These are phyloP conservation scores for Lichtheimia ramosa DNA, from an alignment of 371 early-diverging fungal species.

Conservation along the genomic window DNA sequence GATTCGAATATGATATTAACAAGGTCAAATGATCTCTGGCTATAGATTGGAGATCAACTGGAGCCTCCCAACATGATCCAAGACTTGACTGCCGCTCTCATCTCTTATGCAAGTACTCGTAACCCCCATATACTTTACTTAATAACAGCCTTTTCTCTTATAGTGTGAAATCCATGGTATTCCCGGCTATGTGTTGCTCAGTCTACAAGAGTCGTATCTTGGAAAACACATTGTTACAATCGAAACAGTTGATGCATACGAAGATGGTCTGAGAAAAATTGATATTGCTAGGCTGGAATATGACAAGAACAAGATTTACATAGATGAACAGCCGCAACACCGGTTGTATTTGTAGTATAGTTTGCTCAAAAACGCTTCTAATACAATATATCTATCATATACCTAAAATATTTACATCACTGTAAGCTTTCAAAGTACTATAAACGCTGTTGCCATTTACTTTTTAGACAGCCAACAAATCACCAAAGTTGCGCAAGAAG, in stretches of 20 bases:
- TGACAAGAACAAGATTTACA: constrained; percentile 16
- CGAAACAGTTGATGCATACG: constrained; percentile 34
- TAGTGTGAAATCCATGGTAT: constrained; percentile 47
- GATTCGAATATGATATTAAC: neutral
- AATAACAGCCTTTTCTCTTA: neutral
- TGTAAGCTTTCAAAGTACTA: neutral
- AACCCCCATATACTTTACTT: neutral
- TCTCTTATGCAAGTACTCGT: constrained; percentile 32
- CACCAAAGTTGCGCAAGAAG: constrained; percentile 67
- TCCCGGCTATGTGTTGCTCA: constrained; percentile 36
- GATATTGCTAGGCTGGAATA: constrained; percentile 18
- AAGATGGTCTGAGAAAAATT: constrained; percentile 22
- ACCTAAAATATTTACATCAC: too few relatives aligned
- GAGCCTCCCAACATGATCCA: constrained; percentile 43
- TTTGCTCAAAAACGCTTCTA: too few relatives aligned
- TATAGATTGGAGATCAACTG: neutral
- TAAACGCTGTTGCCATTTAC: neutral
- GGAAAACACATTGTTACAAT: constrained; percentile 38
- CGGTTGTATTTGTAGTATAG: constrained; percentile 38
- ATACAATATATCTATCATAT: too few relatives aligned
- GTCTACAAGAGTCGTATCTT: constrained; percentile 43
- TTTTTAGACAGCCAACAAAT: constrained; percentile 62
- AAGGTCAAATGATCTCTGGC: too few relatives aligned
- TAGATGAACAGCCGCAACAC: constrained; percentile 37
- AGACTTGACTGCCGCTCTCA: constrained; percentile 35